phyloP scores from a whole-genome alignment of 768 basidiomycete genomes.

The Mycena rosella region DNA sequence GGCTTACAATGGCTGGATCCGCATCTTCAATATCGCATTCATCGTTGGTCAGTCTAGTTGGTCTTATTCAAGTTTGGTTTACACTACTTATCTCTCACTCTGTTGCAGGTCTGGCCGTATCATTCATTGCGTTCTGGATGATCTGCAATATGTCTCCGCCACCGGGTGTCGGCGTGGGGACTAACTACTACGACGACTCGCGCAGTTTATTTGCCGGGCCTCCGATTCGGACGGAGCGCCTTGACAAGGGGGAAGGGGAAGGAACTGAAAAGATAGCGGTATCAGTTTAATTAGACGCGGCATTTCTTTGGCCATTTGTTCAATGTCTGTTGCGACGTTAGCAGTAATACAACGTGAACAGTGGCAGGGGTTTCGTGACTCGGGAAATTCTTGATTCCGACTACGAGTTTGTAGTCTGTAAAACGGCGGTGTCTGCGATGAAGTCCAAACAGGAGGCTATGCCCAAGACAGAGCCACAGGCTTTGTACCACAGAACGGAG shows the following conservation, averaged over 20 bases:
- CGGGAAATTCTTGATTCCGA: constrained; percentile 17
- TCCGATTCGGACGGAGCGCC: constrained; percentile 21
- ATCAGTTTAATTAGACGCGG: constrained; percentile 16
- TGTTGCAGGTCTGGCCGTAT: constrained; percentile 26
- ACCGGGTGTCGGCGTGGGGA: constrained; percentile 29
- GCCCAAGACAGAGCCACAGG: no score
- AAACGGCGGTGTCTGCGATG: constrained; percentile 15
- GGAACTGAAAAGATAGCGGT: constrained; percentile 18
- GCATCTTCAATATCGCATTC: constrained; percentile 37
- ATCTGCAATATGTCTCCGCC: constrained; percentile 34
- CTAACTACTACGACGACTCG: constrained; percentile 28
- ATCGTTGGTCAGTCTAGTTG: constrained; percentile 32
- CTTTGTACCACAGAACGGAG: no score
- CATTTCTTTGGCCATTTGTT: constrained; percentile 23
- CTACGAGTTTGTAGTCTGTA: constrained; percentile 12
- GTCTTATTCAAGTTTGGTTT: constrained; percentile 23
- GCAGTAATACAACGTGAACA: constrained; percentile 23
- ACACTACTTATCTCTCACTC: constrained; percentile 22
- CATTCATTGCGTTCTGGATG: constrained; percentile 33
- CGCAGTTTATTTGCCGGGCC: constrained; percentile 19
- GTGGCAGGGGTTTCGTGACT: constrained; percentile 18
- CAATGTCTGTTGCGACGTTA: constrained; percentile 19
- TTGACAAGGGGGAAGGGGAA: constrained; percentile 19
- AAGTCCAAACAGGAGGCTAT: constrained; percentile 8
- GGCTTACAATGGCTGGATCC: constrained; percentile 35